A percentile compares a stretch with the other conserved stretches of the same genome.
Conservation (phyloP, 495 filamentous ascomycete genomes). For the Podospora sp. region DNA sequence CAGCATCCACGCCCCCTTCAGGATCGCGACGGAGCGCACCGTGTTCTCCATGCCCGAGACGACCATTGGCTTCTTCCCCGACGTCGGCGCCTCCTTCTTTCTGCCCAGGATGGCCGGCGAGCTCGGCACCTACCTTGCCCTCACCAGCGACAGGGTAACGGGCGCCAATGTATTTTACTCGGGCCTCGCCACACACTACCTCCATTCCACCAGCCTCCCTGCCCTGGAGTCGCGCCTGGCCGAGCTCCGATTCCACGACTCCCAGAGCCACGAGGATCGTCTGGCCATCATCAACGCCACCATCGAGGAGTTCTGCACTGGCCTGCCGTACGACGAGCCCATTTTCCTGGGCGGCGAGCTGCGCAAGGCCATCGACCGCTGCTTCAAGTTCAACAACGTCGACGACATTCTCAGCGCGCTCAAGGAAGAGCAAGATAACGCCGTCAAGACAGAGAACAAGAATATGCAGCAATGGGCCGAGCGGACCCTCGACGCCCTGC, state of each 20-base stretch:
- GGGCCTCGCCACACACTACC: slow-evolving; percentile 90
- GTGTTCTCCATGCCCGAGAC: slow-evolving; percentile 98
- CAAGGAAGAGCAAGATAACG: slow-evolving; percentile 51
- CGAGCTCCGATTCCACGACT: slow-evolving; percentile 84
- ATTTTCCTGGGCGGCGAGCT: slow-evolving; percentile 64
- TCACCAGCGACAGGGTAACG: slow-evolving; percentile 79
- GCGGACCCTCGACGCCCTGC: slow-evolving; percentile 69
- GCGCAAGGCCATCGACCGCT: slow-evolving; percentile 81
- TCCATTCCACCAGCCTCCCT: slow-evolving; percentile 83
- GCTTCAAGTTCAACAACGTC: slow-evolving; percentile 68
- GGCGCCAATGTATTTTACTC: slow-evolving; percentile 83
- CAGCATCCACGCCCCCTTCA: slow-evolving; percentile 90
- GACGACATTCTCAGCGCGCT: slow-evolving; percentile 71
- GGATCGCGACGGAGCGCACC: slow-evolving; percentile 94
- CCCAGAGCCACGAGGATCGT: slow-evolving; percentile 60
- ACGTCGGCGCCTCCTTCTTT: slow-evolving; percentile 95
- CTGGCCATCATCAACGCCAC: slow-evolving; percentile 76
- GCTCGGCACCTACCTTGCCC: slow-evolving; percentile 84
- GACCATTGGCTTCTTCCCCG: slow-evolving; percentile 95
- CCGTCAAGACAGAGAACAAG: slow-evolving; percentile 61
- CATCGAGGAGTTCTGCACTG: slow-evolving; percentile 87
- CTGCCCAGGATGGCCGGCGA: slow-evolving; percentile 82
- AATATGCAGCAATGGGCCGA: slow-evolving; percentile 68
- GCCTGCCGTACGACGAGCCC: slow-evolving; percentile 70
- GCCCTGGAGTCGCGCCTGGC: slow-evolving; percentile 81